phyloP scores from a whole-genome alignment of 352 stramenopile genomes.

The Phytopythium oedochilum region DNA sequence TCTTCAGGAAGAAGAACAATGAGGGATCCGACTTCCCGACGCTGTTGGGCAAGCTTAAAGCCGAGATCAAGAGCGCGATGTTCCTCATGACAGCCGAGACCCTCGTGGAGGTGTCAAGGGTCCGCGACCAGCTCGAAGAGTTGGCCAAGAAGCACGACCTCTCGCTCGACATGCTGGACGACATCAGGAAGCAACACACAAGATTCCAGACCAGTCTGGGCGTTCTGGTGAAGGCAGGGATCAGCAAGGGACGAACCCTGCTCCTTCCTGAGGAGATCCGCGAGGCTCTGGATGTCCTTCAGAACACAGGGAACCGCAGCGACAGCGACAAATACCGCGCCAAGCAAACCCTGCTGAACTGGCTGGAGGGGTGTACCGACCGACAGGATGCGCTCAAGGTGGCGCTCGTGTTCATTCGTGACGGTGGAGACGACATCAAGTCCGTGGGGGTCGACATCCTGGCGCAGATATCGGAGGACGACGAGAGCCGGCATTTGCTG shows the following conservation, averaged over 20 bases:
- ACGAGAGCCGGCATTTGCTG: not conserved
- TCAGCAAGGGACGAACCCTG: not conserved
- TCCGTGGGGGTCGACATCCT: not conserved
- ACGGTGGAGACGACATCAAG: not conserved
- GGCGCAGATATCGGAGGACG: not conserved
- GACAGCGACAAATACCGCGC: not conserved
- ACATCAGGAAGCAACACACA: not conserved
- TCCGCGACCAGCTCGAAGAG: not conserved
- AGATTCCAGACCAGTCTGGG: not conserved
- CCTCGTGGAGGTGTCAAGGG: not conserved
- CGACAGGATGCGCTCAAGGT: not conserved
- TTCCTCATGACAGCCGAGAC: not conserved
- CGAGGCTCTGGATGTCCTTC: not conserved
- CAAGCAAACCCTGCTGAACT: not conserved
- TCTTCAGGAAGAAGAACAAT: not conserved
- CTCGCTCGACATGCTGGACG: not conserved
- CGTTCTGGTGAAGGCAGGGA: not conserved
- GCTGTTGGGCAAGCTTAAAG: not conserved
- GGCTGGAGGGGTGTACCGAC: not conserved
- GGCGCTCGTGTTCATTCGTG: not conserved
- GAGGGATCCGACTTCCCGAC: not conserved
- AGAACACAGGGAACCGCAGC: not conserved
- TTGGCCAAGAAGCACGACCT: not conserved
- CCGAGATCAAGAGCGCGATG: not conserved
- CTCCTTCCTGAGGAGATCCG: not conserved